Evolutionary conservation across 768 basidiomycete genomes (phyloP).

Genomic region (Cystobasidium tubakii): DNA sequence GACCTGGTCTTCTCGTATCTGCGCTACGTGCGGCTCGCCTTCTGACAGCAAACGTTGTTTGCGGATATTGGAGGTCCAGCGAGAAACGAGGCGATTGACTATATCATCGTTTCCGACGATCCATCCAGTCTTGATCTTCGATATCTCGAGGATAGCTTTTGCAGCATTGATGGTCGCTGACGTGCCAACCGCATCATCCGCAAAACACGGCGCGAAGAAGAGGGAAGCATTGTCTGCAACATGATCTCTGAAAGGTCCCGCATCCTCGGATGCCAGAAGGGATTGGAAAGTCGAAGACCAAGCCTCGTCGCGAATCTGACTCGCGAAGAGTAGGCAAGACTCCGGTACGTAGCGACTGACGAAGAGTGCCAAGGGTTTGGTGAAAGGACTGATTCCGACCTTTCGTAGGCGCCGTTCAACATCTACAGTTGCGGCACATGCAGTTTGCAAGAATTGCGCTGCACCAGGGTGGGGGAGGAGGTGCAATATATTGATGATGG

Average conservation of each 20-base stretch:
- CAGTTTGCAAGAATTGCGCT: conserved; percentile 77
- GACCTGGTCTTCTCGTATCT: conserved; percentile 53
- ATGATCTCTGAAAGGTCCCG: conserved; percentile 57
- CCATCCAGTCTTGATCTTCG: conserved; percentile 64
- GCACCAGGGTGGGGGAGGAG: conserved; percentile 80
- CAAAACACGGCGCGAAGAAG: conserved; percentile 50
- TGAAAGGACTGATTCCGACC: conserved; percentile 82
- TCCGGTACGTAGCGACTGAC: conserved; percentile 82
- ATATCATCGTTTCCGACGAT: conserved; percentile 62
- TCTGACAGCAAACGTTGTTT: conserved; percentile 39
- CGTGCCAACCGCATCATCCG: conserved; percentile 42
- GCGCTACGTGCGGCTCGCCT: conserved; percentile 43
- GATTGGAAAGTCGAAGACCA: conserved; percentile 51
- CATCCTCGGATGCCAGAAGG: conserved; percentile 58
- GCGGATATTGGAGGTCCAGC: conserved; percentile 43
- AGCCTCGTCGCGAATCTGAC: conserved; percentile 67
- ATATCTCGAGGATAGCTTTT: conserved; percentile 69
- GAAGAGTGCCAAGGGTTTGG: conserved; percentile 82
- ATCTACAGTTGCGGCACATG: conserved; percentile 82
- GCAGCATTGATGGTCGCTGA: conserved; percentile 61
- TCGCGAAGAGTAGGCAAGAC: conserved; percentile 75
- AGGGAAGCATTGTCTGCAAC: conserved; percentile 48
- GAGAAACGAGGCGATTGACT: conserved; percentile 53
- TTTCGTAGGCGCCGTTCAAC: conserved; percentile 88
- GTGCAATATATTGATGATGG: conserved; percentile 95